Evolutionary conservation across 73 alveolate species (phyloP).

Genomic region (Stentor roeselii): DNA sequence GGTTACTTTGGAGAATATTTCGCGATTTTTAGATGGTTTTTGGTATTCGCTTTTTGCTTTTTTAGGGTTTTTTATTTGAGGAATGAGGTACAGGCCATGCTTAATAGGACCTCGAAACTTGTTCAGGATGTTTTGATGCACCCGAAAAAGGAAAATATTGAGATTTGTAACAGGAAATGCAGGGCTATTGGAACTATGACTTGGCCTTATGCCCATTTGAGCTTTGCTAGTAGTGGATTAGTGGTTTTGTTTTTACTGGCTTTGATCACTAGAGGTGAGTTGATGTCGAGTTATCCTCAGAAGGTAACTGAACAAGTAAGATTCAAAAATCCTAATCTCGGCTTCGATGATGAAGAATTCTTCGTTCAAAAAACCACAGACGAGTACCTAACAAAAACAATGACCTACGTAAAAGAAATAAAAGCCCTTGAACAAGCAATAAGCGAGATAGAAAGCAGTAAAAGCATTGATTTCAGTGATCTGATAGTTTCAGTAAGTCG

Average conservation of each 20-base stretch:
- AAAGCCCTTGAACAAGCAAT: not conserved
- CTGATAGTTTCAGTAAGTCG: not conserved
- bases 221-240: not conserved
- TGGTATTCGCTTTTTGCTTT: not conserved
- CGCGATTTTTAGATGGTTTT: not conserved
- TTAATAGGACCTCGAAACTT: not conserved
- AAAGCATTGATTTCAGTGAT: not conserved
- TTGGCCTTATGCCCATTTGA: not conserved
- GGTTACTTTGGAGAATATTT: not conserved
- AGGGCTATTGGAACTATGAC: constrained; percentile 8
- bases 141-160: not conserved
- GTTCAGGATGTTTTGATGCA: not conserved
- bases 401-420: not conserved
- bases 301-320: not conserved
- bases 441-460: not conserved
- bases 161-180: not conserved
- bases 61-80: not conserved
- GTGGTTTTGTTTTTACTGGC: not conserved
- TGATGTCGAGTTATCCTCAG: not conserved
- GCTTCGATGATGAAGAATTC: not conserved
- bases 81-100: not conserved
- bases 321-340: not conserved
- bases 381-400: not conserved
- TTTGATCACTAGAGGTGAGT: not conserved
- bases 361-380: not conserved